Base-by-base conservation (phyloP, 2,329 filamentous ascomycete genomes). In the Fusarium floridanum region DNA sequence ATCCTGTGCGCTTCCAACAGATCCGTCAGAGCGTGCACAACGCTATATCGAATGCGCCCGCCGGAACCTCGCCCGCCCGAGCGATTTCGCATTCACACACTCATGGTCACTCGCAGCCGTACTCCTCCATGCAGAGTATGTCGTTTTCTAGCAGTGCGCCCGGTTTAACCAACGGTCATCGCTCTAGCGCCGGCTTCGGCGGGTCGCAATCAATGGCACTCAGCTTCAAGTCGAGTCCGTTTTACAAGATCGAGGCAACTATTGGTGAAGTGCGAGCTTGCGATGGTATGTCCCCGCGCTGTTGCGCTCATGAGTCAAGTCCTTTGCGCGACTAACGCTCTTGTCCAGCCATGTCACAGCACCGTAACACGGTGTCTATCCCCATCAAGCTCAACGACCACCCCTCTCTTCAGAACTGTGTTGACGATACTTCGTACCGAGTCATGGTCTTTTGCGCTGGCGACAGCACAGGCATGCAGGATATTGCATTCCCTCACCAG, bases 401-500 rank as follows among this genome's bases (percentile, higher is more conserved):
- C 34, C 84, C 88, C 3, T 82, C 86, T 14, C 86, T 91, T 10
- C 83, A 88, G 43, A 87, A 87, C 55, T 86, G 95, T 59, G 83
- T 88, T 29, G 81, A 82, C 9, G 91, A 96, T 71, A 85, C 87
- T n/a, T 88, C 88, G 14, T 84, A 93, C 77, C 90, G 91, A 60
- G 87, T 98, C 48, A 92, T 98, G 89, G 87, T 98, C 6, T 98
- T 97, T 80, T 97, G 95, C 78, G 91, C 94, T 5, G 86, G 87
- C 1, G 92, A 94, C 66, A 87, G 87, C 17, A 83, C 88, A 16
- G 90, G 89, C 17, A 82, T 86, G 4, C 93, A 94, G 61, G 95
- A 98, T 71, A 91, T 99, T 64, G 86, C 94, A 1, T 99, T 99
- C 75, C 97, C 97, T 2, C 91, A 96, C 77, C 95, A 98, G 83